Conservation (phyloP, 2,329 filamentous ascomycete species). For the Cladobotryum mycophilum region DNA sequence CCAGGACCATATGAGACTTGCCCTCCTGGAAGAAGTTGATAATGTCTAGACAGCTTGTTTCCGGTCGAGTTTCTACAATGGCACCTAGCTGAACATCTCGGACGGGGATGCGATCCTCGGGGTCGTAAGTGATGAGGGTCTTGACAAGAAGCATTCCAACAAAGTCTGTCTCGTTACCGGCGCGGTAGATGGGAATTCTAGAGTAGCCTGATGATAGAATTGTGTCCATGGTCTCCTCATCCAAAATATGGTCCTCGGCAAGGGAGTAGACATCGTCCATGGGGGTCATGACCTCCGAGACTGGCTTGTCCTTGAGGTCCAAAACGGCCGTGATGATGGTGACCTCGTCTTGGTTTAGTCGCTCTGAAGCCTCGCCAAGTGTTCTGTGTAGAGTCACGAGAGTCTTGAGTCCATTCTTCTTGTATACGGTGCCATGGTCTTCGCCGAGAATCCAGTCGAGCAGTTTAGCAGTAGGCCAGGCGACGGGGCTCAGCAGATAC, state of each 20-base stretch:
- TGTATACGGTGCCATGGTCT: slow-evolving; percentile 95
- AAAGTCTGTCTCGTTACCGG: slow-evolving; percentile 79
- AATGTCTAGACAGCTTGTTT: slow-evolving; percentile 95
- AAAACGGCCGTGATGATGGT: slow-evolving; percentile 97
- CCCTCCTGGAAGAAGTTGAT: slow-evolving; percentile 99
- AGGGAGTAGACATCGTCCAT: slow-evolving; percentile 97
- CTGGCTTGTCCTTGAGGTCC: slow-evolving; percentile 92
- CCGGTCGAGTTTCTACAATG: slow-evolving; percentile 86
- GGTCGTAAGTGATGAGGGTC: slow-evolving; percentile 97
- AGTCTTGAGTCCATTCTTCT: slow-evolving; percentile 95
- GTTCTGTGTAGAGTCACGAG: slow-evolving; percentile 92
- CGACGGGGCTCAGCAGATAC: slow-evolving; percentile 84
- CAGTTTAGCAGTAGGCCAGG: slow-evolving; percentile 92
- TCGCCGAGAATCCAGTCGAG: slow-evolving; percentile 89
- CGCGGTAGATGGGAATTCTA: slow-evolving; percentile 86
- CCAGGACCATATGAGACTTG: slow-evolving; percentile 97
- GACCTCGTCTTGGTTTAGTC: slow-evolving; percentile 93
- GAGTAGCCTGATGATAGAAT: slow-evolving; percentile 94
- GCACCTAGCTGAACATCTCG: slow-evolving; percentile 89
- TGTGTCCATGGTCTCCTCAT: slow-evolving; percentile 89
- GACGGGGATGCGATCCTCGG: slow-evolving; percentile 82
- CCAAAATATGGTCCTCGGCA: slow-evolving; percentile 87
- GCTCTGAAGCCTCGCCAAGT: slow-evolving; percentile 76
- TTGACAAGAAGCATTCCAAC: slow-evolving; percentile 98
- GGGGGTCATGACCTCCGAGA: slow-evolving; percentile 95